Base-by-base conservation (phyloP, 1,139 yeast genomes). In the Candida mesenterica region DNA sequence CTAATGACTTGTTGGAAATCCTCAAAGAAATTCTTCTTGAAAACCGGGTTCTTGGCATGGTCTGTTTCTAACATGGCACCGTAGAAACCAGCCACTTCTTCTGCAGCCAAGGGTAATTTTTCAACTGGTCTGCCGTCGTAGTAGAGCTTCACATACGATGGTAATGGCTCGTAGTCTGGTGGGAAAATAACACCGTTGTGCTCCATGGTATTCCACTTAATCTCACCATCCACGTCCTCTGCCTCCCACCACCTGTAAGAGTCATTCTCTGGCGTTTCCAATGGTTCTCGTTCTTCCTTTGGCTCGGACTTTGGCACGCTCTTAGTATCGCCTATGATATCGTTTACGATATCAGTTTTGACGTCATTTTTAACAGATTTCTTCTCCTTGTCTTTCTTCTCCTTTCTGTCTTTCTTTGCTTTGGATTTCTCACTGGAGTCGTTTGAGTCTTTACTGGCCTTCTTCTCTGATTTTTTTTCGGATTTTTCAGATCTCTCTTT, bases 131-230 rank as follows among this genome's bases (percentile, higher is more conserved):
- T 72, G 1, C 87, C 88, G 46, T 84, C 82, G 53, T 90, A 90
- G 43, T 77, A 72, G 39, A 92, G 55, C 53, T 84, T 86, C 31
- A 89, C 85, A 49, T 77, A 75, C n/a, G 77, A 66, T 0, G 97
- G 97, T 28, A 92, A 63, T 8, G 94, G 90, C 53, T 83, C 89
- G 59, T 92, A 90, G 7, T 79, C 83, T 1, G 97, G 97, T 3
- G 98, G 97, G 52, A 92, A 90, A 32, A 90, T 63, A 8, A 92
- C 97, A 49, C 97, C 98, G 49, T 77, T 81, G 57, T 92, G 97
- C 43, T 79, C 88, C 37, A 92, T 65, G 2, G 90, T 74, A 28
- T 77, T 82, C 98, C 97, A 92, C 56, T 88, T 87, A 39, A 82
- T 71, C 32, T 82, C 77, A 13, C 83, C 92, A 52, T 88, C 89